Conservation (phyloP, 768 basidiomycete genomes). For the Leucosporidium scottii region DNA sequence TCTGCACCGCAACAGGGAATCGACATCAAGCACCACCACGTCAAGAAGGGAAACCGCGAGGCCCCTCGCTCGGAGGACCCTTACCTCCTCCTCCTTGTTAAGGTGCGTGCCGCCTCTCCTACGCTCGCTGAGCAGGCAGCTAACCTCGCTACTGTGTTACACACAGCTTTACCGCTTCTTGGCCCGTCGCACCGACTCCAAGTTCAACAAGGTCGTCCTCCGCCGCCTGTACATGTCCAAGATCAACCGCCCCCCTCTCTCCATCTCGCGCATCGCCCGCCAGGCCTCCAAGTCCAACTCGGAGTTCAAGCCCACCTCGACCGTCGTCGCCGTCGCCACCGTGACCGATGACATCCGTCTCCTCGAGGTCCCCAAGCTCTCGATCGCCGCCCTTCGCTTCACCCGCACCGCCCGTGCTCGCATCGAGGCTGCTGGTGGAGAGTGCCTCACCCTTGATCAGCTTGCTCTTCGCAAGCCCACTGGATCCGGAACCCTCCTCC, state of each 20-base stretch:
- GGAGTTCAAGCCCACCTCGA: constrained; percentile 57
- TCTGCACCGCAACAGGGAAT: constrained; percentile 22
- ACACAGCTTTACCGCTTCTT: constrained; percentile 96
- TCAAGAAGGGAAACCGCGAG: constrained; percentile 91
- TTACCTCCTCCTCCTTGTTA: constrained; percentile 94
- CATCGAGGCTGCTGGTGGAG: constrained; percentile 91
- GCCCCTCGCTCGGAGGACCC: constrained; percentile 99
- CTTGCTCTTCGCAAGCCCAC: constrained; percentile 90
- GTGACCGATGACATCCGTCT: constrained; percentile 94
- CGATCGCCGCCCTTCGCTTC: constrained; percentile 91
- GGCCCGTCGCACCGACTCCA: constrained; percentile 88
- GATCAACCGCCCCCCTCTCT: constrained; percentile 92
- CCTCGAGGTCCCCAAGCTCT: constrained; percentile 74
- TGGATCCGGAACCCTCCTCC: constrained; percentile 86
- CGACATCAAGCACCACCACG: constrained; percentile 88
- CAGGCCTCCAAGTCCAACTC: constrained; percentile 44
- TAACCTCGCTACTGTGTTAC: not conserved
- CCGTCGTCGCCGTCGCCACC: constrained; percentile 81
- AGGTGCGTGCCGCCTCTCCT: constrained; percentile 52
- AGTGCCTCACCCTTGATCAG: constrained; percentile 90
- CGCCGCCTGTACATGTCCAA: constrained; percentile 95
- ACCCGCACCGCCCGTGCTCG: constrained; percentile 86
- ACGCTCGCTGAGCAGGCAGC: not conserved
- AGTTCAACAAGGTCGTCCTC: constrained; percentile 96
- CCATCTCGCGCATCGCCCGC: constrained; percentile 78